Conservation (phyloP, 2,329 filamentous ascomycete genomes). For the Ophiostoma ulmi region DNA sequence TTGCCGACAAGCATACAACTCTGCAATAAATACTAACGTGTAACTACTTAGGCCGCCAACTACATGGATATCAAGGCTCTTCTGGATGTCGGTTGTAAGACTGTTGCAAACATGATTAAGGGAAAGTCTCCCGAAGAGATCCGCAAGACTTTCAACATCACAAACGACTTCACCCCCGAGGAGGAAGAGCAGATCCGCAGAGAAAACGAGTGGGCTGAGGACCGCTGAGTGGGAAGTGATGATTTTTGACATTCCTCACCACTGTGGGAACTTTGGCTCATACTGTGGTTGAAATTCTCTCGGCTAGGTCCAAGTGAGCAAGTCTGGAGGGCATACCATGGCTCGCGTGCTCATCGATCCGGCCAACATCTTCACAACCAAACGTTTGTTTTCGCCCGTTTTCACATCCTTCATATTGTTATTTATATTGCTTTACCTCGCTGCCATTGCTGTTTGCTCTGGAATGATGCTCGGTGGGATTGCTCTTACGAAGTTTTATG, state of each 20-base stretch:
- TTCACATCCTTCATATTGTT: no score
- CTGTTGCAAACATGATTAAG: conserved; percentile 99
- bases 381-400: not conserved
- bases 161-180: conserved; percentile 97
- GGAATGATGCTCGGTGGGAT: not conserved
- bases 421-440: no score
- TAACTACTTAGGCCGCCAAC: conserved; percentile 69
- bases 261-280: no score
- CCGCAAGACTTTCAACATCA: conserved; percentile 99
- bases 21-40: no score
- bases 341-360: not conserved
- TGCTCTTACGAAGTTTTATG: not conserved
- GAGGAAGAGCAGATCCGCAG: conserved; percentile 96
- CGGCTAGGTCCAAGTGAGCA: not conserved
- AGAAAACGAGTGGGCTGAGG: conserved; percentile 89
- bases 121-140: conserved; percentile 99
- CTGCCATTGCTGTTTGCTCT: not conserved
- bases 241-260: no score
- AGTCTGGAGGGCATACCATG: not conserved
- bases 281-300: no score
- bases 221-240: conserved; percentile 47
- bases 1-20: not conserved
- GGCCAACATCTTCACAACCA: no score
- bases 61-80: conserved; percentile 99
- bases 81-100: conserved; percentile 98